Conservation (phyloP, 2,329 filamentous ascomycete genomes). For the Apiospora hydei region DNA sequence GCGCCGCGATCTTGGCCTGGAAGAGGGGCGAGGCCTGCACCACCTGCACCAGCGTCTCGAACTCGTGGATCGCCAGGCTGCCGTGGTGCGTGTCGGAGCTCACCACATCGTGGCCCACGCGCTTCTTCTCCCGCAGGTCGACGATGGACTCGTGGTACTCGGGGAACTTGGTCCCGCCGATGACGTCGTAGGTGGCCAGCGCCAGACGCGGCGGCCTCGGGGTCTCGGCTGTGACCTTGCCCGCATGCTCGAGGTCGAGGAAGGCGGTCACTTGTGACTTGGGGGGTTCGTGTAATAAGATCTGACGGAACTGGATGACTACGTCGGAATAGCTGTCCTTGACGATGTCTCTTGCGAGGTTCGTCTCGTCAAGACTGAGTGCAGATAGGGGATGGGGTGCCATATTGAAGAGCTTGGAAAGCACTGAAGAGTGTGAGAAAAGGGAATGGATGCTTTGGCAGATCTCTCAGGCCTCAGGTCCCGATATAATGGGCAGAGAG, state of each 20-base stretch:
- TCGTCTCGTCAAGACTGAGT: constrained; percentile 8
- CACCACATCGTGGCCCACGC: constrained; percentile 10
- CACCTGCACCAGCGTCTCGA: constrained; percentile 44
- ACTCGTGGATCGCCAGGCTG: constrained; percentile 35
- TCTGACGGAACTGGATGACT: constrained; percentile 10
- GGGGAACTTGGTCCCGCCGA: neutral
- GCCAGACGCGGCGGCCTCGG: neutral
- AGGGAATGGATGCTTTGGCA: neutral
- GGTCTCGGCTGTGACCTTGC: neutral
- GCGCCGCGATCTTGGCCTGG: constrained; percentile 54
- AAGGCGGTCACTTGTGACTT: constrained; percentile 8
- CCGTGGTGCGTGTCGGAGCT: constrained; percentile 4
- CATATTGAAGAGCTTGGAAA: neutral
- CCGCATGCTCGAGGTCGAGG: neutral
- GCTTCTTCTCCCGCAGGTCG: neutral
- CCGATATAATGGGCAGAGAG: neutral
- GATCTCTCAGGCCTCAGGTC: neutral
- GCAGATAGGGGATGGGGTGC: neutral
- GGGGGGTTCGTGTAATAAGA: constrained; percentile 13
- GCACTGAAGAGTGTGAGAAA: neutral
- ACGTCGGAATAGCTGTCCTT: neutral
- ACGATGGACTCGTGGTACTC: constrained; percentile 3
- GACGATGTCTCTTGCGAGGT: neutral
- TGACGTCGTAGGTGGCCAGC: constrained; percentile 4
- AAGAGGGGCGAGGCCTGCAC: constrained; percentile 51